These are phyloP conservation scores for Suhomyces chickasaworum DNA, from an alignment of 1,139 yeast genomes.

Conservation along the genomic window DNA sequence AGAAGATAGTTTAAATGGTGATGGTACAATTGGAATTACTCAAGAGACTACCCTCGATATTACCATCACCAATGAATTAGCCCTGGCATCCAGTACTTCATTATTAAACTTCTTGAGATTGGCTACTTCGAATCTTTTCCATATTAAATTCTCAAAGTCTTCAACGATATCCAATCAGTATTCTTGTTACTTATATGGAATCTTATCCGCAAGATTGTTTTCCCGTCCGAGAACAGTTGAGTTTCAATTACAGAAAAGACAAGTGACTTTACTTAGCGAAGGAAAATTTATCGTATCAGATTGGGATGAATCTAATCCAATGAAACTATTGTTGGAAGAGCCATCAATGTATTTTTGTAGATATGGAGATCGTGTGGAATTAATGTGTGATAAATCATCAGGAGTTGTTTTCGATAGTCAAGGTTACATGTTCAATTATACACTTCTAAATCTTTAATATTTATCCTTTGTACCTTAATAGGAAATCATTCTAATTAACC, in stretches of 20 bases:
- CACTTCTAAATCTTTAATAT: background rate
- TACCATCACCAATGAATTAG: background rate
- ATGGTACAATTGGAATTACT: constrained; percentile 20
- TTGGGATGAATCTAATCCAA: constrained; percentile 17
- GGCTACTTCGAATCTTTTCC: background rate
- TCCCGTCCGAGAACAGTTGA: constrained; percentile 19
- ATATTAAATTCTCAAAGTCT: constrained; percentile 10
- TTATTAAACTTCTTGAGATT: background rate
- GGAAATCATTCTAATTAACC: background rate
- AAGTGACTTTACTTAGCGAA: constrained; percentile 7
- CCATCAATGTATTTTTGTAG: constrained; percentile 23
- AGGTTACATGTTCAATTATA: constrained; percentile 1
- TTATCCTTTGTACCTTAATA: too few species aligned
- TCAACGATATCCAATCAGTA: constrained; percentile 18
- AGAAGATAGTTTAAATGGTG: constrained; percentile 11
- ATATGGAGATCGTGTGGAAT: constrained; percentile 20
- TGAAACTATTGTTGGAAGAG: constrained; percentile 16
- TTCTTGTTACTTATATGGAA: constrained; percentile 19
- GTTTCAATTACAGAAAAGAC: constrained; percentile 14
- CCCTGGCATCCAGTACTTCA: background rate
- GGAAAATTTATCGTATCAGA: constrained; percentile 1
- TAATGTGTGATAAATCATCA: constrained; percentile 17
- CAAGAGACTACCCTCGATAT: constrained; percentile 9
- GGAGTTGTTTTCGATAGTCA: background rate
- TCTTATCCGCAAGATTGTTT: constrained; percentile 21